These are phyloP conservation scores for Setaria italica DNA, from an alignment of 202 grass and related monocot species.

Conservation along the genomic window DNA sequence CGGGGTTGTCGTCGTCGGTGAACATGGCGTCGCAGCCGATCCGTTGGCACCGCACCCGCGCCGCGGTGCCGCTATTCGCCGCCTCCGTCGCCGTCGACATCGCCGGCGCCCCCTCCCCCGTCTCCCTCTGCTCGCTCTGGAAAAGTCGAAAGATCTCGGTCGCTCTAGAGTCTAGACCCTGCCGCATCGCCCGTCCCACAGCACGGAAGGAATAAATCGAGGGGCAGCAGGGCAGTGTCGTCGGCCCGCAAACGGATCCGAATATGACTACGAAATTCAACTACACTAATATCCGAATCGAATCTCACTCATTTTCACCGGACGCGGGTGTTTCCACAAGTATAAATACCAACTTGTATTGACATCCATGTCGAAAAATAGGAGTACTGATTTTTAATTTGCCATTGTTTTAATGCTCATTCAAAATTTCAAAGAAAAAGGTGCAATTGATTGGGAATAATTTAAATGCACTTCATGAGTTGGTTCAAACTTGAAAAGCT, in stretches of 20 bases:
- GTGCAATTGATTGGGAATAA: too few species aligned
- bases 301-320: background rate
- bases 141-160: constrained; percentile 36
- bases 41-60: constrained; percentile 71
- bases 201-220: constrained; percentile 21
- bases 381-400: too few species aligned
- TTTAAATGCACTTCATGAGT: too few species aligned
- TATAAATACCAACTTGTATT: too few species aligned
- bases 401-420: too few species aligned
- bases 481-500: too few species aligned
- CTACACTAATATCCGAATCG: background rate
- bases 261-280: background rate
- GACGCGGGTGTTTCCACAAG: background rate
- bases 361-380: too few species aligned
- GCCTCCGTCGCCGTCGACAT: constrained; percentile 52
- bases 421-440: too few species aligned
- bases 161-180: background rate
- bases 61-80: constrained; percentile 43
- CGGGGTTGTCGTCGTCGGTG: constrained; percentile 75
- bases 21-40: constrained; percentile 89
- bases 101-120: constrained; percentile 6
- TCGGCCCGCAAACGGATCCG: background rate
- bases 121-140: background rate
- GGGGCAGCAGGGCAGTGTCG: background rate
- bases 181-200: background rate